Evolutionary conservation across 176 grass and related monocot genomes (phyloP).

Genomic region (Triticum dicoccoides): DNA sequence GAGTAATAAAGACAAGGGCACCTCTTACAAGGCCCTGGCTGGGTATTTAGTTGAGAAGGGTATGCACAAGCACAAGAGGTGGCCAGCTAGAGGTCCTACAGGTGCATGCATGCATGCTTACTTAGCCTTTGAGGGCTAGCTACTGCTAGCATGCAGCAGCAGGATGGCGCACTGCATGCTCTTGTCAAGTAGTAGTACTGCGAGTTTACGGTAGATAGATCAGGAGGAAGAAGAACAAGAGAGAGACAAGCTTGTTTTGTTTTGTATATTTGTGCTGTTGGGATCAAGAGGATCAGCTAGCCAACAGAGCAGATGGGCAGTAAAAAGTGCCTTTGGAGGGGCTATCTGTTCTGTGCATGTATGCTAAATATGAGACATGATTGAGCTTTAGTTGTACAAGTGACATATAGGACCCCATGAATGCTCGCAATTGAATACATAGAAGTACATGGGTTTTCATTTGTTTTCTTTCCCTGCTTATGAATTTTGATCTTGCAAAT

Average conservation of each 20-base stretch:
- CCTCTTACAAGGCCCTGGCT: conserved; percentile 82
- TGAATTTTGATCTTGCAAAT: too few relatives aligned
- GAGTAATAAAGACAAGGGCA: conserved; percentile 75
- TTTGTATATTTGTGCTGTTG: conserved; percentile 10
- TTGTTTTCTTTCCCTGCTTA: not conserved
- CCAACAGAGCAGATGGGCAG: not conserved
- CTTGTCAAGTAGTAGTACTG: conserved; percentile 47
- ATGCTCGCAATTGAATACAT: not conserved
- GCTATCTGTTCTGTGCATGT: not conserved
- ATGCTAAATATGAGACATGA: conserved; percentile 18
- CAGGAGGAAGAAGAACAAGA: not conserved
- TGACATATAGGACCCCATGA: not conserved
- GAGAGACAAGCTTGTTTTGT: conserved; percentile 1
- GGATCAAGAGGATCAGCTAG: not conserved
- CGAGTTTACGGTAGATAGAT: conserved; percentile 27
- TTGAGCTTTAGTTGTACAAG: not conserved
- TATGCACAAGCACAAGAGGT: conserved; percentile 48
- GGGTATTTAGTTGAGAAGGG: conserved; percentile 75
- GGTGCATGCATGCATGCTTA: conserved; percentile 59
- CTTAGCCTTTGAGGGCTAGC: conserved; percentile 36
- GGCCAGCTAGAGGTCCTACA: conserved; percentile 23
- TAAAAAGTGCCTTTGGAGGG: conserved; percentile 22
- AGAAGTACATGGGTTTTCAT: not conserved
- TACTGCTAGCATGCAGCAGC: not conserved
- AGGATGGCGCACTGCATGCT: conserved; percentile 31